Percentiles rank a stretch among this genome's conserved stretches.
Conservation (phyloP, 2,329 filamentous ascomycete genomes). For the Aureobasidium sp. region DNA sequence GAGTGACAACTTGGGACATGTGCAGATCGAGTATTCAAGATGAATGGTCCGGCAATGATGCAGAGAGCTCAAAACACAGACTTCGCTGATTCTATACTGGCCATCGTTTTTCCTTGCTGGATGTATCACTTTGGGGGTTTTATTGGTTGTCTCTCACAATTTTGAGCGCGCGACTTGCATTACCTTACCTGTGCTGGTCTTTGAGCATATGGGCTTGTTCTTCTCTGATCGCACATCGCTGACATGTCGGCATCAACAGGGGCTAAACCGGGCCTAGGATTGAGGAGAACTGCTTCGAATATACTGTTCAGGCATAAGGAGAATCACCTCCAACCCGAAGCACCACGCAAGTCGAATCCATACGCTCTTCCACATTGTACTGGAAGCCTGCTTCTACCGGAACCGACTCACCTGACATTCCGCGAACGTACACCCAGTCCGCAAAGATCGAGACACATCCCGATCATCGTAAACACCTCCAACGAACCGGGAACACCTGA, state of each 20-base stretch:
- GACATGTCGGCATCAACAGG: slow-evolving; percentile 8
- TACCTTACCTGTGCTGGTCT: background rate
- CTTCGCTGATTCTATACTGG: background rate
- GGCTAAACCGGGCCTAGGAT: background rate
- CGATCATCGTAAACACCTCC: background rate
- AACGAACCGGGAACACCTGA: background rate
- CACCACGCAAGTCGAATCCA: background rate
- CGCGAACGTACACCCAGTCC: background rate
- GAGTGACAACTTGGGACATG: background rate
- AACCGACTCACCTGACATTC: background rate
- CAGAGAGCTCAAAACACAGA: background rate
- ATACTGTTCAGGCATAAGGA: background rate
- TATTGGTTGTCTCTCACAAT: background rate
- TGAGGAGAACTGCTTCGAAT: slow-evolving; percentile 7
- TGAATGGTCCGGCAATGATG: background rate
- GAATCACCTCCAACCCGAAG: background rate
- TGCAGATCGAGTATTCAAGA: background rate
- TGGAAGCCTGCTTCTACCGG: background rate
- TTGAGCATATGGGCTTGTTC: background rate
- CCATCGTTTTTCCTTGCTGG: background rate
- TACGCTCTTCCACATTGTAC: background rate
- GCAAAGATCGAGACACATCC: slow-evolving; percentile 5
- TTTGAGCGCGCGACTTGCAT: background rate
- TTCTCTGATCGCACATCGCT: background rate
- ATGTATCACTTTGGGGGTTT: background rate